These are phyloP conservation scores for Mycena albidolilacea DNA, from an alignment of 768 basidiomycete species.

Conservation along the genomic window DNA sequence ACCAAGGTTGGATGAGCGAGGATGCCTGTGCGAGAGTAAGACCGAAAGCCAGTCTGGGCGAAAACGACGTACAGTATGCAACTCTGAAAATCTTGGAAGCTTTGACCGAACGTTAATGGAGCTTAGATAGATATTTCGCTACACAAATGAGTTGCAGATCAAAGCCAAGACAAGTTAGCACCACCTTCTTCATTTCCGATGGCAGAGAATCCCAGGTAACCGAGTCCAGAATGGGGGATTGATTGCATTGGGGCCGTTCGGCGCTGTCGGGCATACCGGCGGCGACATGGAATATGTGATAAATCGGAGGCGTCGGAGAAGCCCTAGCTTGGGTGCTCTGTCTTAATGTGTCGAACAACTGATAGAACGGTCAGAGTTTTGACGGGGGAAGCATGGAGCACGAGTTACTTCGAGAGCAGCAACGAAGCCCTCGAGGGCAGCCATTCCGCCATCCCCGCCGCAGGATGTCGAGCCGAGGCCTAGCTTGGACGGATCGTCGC, in stretches of 20 bases:
- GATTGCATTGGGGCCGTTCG: conserved; percentile 70
- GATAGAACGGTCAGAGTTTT: background rate
- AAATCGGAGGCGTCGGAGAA: conserved; percentile 44
- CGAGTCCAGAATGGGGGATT: conserved; percentile 59
- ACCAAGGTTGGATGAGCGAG: conserved; percentile 68
- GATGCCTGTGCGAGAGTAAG: conserved; percentile 50
- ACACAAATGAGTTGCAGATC: background rate
- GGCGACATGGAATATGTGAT: conserved; percentile 75
- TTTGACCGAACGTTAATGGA: conserved; percentile 61
- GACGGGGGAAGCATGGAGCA: background rate
- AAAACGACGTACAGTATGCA: conserved; percentile 62
- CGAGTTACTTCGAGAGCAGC: conserved; percentile 74
- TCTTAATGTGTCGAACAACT: conserved; percentile 62
- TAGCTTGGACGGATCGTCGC: conserved; percentile 59
- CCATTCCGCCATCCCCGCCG: conserved; percentile 68
- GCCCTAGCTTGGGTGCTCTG: conserved; percentile 38
- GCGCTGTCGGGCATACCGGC: conserved; percentile 69
- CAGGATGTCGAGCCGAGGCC: conserved; percentile 72
- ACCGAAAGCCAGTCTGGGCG: background rate
- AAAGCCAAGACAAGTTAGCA: conserved; percentile 7
- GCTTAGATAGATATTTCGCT: conserved; percentile 76
- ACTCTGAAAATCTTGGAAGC: conserved; percentile 64
- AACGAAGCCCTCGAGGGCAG: conserved; percentile 79
- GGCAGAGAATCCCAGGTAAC: conserved; percentile 76
- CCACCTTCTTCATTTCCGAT: conserved; percentile 72